These are phyloP conservation scores for Trametes elegans DNA, from an alignment of 768 basidiomycete genomes.

Conservation along the genomic window DNA sequence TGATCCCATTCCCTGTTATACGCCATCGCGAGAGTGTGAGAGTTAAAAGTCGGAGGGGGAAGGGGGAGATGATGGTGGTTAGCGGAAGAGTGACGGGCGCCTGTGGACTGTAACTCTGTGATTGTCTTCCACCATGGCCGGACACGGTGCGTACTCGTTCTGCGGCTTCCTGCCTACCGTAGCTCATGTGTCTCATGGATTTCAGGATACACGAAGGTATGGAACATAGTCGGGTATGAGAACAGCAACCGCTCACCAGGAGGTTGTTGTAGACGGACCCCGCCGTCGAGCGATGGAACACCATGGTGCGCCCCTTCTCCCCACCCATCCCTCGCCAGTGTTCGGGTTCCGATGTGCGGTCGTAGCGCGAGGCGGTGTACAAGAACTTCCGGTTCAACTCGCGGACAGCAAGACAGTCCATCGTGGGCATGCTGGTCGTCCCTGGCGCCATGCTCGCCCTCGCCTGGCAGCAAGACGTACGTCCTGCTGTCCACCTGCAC, in stretches of 20 bases:
- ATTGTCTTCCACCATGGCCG: slow-evolving; percentile 51
- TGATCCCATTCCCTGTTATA: slow-evolving; percentile 87
- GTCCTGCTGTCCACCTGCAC: slow-evolving; percentile 26
- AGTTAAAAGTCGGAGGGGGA: slow-evolving; percentile 17
- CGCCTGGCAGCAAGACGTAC: slow-evolving; percentile 39
- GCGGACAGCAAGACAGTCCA: slow-evolving; percentile 55
- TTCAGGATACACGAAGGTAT: slow-evolving; percentile 62
- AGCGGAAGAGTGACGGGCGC: slow-evolving; percentile 23
- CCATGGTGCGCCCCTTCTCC: slow-evolving; percentile 43
- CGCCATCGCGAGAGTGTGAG: slow-evolving; percentile 45
- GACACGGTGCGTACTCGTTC: slow-evolving; percentile 50
- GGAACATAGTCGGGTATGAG: background rate
- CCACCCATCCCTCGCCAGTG: background rate
- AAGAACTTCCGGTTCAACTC: slow-evolving; percentile 79
- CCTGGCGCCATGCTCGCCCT: slow-evolving; percentile 56
- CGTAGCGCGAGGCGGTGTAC: slow-evolving; percentile 82
- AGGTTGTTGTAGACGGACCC: slow-evolving; percentile 39
- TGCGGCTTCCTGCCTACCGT: background rate
- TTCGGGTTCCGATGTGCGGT: background rate
- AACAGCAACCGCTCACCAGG: too few relatives aligned
- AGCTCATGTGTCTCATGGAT: slow-evolving; percentile 1
- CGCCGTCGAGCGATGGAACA: slow-evolving; percentile 56
- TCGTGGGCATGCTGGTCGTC: slow-evolving; percentile 63
- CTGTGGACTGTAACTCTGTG: slow-evolving; percentile 21
- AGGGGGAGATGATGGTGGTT: slow-evolving; percentile 23